These are phyloP conservation scores for Termitomyces sp. DNA, from an alignment of 768 basidiomycete species.

Conservation along the genomic window DNA sequence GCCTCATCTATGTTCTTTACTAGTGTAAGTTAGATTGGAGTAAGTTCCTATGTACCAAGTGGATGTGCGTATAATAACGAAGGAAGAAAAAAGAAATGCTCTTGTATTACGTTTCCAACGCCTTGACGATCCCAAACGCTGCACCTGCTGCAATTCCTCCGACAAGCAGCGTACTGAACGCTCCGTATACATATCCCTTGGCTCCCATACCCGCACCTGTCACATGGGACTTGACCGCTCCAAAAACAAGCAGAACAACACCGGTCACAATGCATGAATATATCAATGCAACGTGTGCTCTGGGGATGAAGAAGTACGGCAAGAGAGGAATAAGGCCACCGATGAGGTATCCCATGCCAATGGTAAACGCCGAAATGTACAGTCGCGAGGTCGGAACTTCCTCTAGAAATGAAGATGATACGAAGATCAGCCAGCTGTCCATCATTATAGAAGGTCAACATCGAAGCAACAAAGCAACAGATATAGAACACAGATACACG, in stretches of 20 bases:
- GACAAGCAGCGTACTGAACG: conserved; percentile 79
- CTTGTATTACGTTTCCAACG: conserved; percentile 28
- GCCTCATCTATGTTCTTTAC: not conserved
- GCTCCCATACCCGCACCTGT: conserved; percentile 71
- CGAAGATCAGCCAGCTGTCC: not conserved
- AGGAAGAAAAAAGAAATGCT: not conserved
- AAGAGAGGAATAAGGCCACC: conserved; percentile 91
- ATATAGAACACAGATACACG: not conserved
- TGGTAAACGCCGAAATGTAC: conserved; percentile 90
- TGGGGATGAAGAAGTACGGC: conserved; percentile 85
- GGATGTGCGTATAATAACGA: not conserved
- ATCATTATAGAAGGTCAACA: not conserved
- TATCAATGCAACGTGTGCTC: conserved; percentile 61
- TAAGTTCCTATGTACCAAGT: not conserved
- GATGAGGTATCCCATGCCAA: conserved; percentile 89
- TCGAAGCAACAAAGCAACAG: not conserved
- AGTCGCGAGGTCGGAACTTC: conserved; percentile 82
- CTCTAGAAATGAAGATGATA: conserved; percentile 40
- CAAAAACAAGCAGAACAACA: conserved; percentile 82
- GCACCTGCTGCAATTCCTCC: conserved; percentile 85
- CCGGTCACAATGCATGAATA: conserved; percentile 82
- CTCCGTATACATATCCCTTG: conserved; percentile 80
- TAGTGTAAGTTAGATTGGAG: not conserved
- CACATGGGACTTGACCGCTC: conserved; percentile 82
- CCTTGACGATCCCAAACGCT: conserved; percentile 48